A percentile compares a stretch with the other conserved stretches of the same genome.
These are phyloP conservation scores for Venturia oleaginea DNA, from an alignment of 2,329 filamentous ascomycete genomes.

Conservation along the genomic window DNA sequence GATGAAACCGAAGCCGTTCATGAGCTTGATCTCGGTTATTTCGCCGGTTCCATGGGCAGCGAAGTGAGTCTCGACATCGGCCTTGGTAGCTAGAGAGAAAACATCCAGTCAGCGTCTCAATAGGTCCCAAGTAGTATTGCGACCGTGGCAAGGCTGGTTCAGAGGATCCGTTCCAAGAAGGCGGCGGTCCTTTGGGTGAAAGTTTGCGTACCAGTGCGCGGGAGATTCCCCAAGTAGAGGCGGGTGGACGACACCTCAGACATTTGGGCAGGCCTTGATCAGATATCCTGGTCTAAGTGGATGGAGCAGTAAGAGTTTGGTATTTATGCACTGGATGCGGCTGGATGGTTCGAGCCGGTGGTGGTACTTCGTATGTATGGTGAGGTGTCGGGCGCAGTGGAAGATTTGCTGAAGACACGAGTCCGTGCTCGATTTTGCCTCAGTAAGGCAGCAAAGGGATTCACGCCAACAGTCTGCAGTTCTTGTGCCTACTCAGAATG, in stretches of 20 bases:
- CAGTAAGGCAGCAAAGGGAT: background rate
- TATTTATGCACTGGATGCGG: conserved; percentile 1
- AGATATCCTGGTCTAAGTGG: background rate
- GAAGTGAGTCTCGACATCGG: conserved; percentile 94
- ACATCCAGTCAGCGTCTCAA: conserved; percentile 13
- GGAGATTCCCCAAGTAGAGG: conserved; percentile 96
- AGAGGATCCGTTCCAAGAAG: conserved; percentile 1
- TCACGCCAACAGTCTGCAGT: too few relatives aligned
- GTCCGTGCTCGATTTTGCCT: background rate
- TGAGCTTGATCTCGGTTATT: conserved; percentile 98
- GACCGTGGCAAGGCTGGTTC: background rate
- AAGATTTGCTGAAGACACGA: too few relatives aligned
- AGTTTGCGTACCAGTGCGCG: conserved; percentile 71
- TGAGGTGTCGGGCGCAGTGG: background rate
- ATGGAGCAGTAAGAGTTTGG: background rate
- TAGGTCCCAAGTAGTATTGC: conserved; percentile 5
- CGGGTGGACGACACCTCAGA: conserved; percentile 85
- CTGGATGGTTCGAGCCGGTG: background rate
- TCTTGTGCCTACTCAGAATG: too few relatives aligned
- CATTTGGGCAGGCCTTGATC: conserved; percentile 40
- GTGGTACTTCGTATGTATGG: too few relatives aligned
- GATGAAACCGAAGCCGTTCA: conserved; percentile 99
- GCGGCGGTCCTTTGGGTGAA: conserved; percentile 18
- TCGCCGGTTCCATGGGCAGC: conserved; percentile 91
- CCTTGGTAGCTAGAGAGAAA: conserved; percentile 72